phyloP scores from a whole-genome alignment of 768 basidiomycete species.

The Amanita brunnescens region DNA sequence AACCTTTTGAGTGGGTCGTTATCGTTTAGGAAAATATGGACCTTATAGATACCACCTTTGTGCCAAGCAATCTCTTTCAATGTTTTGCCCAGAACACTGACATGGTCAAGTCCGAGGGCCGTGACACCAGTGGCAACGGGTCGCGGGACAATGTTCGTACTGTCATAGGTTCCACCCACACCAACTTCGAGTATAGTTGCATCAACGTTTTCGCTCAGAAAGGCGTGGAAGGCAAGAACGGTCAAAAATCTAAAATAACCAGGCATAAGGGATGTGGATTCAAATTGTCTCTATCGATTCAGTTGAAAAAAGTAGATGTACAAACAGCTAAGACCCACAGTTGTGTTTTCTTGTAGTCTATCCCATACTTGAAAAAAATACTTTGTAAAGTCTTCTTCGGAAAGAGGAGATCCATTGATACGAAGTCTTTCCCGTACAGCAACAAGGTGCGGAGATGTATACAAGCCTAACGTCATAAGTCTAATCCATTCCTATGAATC shows the following conservation, averaged over 20 bases:
- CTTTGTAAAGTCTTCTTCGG: conserved; percentile 79
- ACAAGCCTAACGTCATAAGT: conserved; percentile 52
- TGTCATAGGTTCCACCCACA: conserved; percentile 89
- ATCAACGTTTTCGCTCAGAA: conserved; percentile 74
- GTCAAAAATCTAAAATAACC: conserved; percentile 93
- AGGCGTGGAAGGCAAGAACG: conserved; percentile 85
- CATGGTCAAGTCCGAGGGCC: conserved; percentile 88
- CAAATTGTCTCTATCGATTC: conserved; percentile 32
- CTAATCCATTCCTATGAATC: neutral
- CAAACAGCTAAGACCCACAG: conserved; percentile 29
- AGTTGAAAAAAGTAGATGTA: neutral
- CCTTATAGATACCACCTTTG: conserved; percentile 97
- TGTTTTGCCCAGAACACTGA: conserved; percentile 79
- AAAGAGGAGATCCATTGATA: conserved; percentile 83
- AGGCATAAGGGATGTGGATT: conserved; percentile 63
- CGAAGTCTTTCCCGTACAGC: conserved; percentile 94
- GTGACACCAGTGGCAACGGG: conserved; percentile 90
- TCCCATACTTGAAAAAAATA: conserved; percentile 99
- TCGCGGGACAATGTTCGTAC: conserved; percentile 89
- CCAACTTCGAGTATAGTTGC: conserved; percentile 95
- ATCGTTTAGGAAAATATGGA: conserved; percentile 15
- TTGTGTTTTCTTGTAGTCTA: conserved; percentile 51
- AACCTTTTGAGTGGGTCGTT: neutral
- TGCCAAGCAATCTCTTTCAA: conserved; percentile 87
- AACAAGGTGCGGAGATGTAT: conserved; percentile 94